A percentile compares a stretch with the other conserved stretches of the same genome.
phyloP scores from a whole-genome alignment of 169 alveolate species.

The Perkinsus marinus region DNA sequence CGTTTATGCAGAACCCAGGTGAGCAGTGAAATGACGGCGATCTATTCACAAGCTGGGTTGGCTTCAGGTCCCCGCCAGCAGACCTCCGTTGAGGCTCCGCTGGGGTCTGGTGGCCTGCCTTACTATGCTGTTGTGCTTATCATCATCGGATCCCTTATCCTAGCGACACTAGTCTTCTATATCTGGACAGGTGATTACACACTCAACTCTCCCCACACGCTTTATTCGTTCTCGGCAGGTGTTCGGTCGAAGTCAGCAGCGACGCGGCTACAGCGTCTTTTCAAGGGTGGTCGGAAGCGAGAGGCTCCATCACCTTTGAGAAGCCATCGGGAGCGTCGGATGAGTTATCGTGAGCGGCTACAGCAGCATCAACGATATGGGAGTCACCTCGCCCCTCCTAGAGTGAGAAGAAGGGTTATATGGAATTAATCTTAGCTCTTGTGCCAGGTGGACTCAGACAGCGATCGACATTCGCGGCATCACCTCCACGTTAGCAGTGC shows the following conservation, averaged over 20 bases:
- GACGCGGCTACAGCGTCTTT: not conserved
- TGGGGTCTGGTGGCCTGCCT: not conserved
- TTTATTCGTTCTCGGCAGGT: not conserved
- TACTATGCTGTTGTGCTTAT: not conserved
- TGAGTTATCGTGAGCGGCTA: not conserved
- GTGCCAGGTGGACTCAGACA: not conserved
- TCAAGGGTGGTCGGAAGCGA: not conserved
- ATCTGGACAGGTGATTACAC: not conserved
- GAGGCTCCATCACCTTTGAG: not conserved
- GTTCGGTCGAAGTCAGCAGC: not conserved
- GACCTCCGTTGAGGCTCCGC: not conserved
- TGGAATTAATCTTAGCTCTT: not conserved
- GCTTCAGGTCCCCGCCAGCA: not conserved
- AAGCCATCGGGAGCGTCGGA: not conserved
- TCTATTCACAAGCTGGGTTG: not conserved
- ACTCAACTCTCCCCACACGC: not conserved
- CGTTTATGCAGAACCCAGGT: too few species aligned
- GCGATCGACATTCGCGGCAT: not conserved
- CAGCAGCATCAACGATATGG: not conserved
- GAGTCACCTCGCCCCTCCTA: not conserved
- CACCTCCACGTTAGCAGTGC: not conserved
- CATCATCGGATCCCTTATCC: not conserved
- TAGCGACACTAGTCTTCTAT: not conserved
- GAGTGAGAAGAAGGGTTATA: not conserved
- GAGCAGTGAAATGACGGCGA: not conserved